Percentiles rank a stretch among this genome's conserved stretches.
phyloP scores from a whole-genome alignment of 805 yeast species.

The Yamadazyma tumulicola region DNA sequence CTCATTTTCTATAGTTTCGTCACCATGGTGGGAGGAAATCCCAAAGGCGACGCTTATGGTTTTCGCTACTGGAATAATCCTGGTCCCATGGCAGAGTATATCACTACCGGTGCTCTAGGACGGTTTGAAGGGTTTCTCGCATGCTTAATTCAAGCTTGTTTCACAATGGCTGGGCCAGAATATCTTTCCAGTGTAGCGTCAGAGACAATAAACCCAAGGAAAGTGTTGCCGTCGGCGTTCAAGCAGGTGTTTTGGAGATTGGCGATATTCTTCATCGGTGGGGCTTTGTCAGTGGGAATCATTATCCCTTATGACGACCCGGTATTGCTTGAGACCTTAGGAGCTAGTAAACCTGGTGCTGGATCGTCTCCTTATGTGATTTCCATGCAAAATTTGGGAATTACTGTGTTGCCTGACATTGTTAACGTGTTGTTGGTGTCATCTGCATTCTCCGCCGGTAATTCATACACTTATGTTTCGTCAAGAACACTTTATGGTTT shows the following conservation, averaged over 20 bases:
- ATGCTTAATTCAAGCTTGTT: conserved; percentile 67
- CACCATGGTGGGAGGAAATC: conserved; percentile 88
- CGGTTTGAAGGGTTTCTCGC: conserved; percentile 69
- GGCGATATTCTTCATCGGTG: conserved; percentile 64
- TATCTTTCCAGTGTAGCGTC: conserved; percentile 83
- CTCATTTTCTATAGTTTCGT: conserved; percentile 70
- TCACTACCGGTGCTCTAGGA: conserved; percentile 51
- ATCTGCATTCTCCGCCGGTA: conserved; percentile 48
- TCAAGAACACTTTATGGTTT: conserved; percentile 47
- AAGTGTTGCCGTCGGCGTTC: conserved; percentile 73
- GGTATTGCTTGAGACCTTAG: conserved; percentile 52
- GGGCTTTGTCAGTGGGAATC: conserved; percentile 76
- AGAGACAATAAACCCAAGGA: conserved; percentile 70
- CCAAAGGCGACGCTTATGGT: conserved; percentile 54
- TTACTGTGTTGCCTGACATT: conserved; percentile 42
- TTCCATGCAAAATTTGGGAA: conserved; percentile 47
- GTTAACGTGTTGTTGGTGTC: conserved; percentile 42
- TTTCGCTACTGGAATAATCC: conserved; percentile 43
- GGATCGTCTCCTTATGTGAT: conserved; percentile 49
- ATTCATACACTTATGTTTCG: conserved; percentile 45
- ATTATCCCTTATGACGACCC: conserved; percentile 71
- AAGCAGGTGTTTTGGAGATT: conserved; percentile 70
- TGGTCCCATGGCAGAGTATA: conserved; percentile 32
- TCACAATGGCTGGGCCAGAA: conserved; percentile 85
- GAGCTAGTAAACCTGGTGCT: conserved; percentile 63